Percentiles rank a stretch among this genome's conserved stretches.
Evolutionary conservation across 2,329 filamentous ascomycete species (phyloP).

Genomic region (Fusarium albosuccineum): DNA sequence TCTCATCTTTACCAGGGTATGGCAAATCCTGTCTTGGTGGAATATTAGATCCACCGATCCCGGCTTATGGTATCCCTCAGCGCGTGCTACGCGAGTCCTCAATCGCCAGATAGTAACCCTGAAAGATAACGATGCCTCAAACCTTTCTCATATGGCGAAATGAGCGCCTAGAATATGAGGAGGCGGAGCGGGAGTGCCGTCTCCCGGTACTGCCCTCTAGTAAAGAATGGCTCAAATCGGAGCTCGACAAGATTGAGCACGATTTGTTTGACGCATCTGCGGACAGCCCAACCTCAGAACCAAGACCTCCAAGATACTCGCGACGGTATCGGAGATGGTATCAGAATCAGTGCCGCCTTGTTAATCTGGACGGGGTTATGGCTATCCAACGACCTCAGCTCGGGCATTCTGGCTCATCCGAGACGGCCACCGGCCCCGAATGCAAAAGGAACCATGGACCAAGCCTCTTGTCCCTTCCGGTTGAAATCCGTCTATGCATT

Average conservation of each 20-base stretch:
- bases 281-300: neutral
- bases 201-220: neutral
- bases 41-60: no score
- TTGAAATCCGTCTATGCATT: conserved; percentile 25
- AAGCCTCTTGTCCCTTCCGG: conserved; percentile 10
- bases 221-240: conserved; percentile 9
- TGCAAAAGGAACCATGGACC: no score
- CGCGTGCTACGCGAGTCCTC: no score
- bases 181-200: neutral
- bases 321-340: neutral
- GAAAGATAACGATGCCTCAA: conserved; percentile 1
- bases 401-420: neutral
- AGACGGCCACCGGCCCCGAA: neutral
- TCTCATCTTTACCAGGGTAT: no score
- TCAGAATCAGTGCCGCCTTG: neutral
- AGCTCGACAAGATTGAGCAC: conserved; percentile 14
- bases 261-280: neutral
- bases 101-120: no score
- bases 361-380: conserved; percentile 1
- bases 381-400: neutral
- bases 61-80: no score
- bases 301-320: neutral
- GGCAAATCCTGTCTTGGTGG: no score
- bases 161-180: neutral
- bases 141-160: conserved; percentile 1